A percentile compares a stretch with the other conserved stretches of the same genome.
Conservation (phyloP, 2,329 filamentous ascomycete species). For the Sporothrix curviconia region DNA sequence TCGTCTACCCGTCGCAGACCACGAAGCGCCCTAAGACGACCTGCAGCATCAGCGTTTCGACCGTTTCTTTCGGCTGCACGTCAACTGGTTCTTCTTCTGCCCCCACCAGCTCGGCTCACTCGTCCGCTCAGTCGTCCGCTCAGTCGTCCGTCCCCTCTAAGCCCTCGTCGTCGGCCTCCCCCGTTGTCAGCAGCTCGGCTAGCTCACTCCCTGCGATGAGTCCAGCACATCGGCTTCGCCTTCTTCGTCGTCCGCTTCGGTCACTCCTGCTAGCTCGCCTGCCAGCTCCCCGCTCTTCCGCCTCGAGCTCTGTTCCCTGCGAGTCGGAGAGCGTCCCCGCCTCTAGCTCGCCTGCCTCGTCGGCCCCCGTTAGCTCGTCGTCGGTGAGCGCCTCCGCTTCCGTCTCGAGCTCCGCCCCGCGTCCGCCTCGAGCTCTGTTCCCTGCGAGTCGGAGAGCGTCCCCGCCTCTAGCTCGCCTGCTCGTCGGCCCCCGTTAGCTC, state of each 20-base stretch:
- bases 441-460: conserved; percentile 17
- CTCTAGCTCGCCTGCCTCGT: not conserved
- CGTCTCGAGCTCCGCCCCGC: not conserved
- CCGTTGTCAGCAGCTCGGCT: not conserved
- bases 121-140: not conserved
- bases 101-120: not conserved
- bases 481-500: not conserved
- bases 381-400: not conserved
- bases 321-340: not conserved
- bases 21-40: conserved; percentile 47
- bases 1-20: conserved; percentile 58
- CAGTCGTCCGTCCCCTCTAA: not conserved
- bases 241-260: not conserved
- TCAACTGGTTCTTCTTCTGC: not conserved
- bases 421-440: conserved; percentile 8
- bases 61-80: conserved; percentile 67
- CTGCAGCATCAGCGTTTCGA: conserved; percentile 68
- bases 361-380: not conserved
- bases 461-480: not conserved
- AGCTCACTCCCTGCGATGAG: too few relatives aligned
- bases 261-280: not conserved
- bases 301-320: not conserved
- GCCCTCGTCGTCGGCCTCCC: not conserved
- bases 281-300: not conserved
- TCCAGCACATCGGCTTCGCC: not conserved